These are phyloP conservation scores for Plasmopara muralis DNA, from an alignment of 352 stramenopile genomes.

Conservation along the genomic window DNA sequence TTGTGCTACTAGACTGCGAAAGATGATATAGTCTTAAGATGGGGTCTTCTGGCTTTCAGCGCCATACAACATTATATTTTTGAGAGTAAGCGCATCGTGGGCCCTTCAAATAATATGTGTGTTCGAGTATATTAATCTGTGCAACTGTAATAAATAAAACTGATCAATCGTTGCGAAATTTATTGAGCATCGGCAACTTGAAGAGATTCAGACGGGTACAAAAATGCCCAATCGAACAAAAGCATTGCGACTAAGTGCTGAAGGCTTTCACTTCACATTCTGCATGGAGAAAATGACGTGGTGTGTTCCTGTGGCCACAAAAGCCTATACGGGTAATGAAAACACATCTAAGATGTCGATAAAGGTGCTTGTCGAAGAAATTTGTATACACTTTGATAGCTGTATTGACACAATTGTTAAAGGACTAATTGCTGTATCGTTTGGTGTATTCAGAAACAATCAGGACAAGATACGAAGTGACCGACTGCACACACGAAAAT, in stretches of 20 bases:
- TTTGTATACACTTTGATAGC: conserved; percentile 36
- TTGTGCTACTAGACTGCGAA: conserved; percentile 5
- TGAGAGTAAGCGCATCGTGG: conserved; percentile 49
- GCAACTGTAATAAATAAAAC: background rate
- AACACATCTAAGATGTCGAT: background rate
- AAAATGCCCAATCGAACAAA: background rate
- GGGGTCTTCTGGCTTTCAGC: conserved; percentile 61
- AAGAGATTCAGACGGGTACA: conserved; percentile 33
- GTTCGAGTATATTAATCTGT: too few species aligned
- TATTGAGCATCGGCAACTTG: conserved; percentile 58
- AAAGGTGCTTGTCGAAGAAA: conserved; percentile 54
- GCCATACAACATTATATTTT: conserved; percentile 71
- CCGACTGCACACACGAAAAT: conserved; percentile 51
- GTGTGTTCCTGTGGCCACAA: conserved; percentile 11
- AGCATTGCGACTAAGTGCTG: background rate
- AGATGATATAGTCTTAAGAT: conserved; percentile 25
- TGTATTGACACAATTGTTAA: background rate
- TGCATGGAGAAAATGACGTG: conserved; percentile 50
- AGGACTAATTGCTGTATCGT: conserved; percentile 5
- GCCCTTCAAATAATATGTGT: conserved; percentile 33
- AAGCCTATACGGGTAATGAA: background rate
- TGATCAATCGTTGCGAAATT: conserved; percentile 31
- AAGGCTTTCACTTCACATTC: conserved; percentile 40
- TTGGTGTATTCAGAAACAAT: conserved; percentile 25
- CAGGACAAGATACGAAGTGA: conserved; percentile 36